These are phyloP conservation scores for Salix koriyanagi DNA, from an alignment of 345 rosid genomes.

Conservation along the genomic window DNA sequence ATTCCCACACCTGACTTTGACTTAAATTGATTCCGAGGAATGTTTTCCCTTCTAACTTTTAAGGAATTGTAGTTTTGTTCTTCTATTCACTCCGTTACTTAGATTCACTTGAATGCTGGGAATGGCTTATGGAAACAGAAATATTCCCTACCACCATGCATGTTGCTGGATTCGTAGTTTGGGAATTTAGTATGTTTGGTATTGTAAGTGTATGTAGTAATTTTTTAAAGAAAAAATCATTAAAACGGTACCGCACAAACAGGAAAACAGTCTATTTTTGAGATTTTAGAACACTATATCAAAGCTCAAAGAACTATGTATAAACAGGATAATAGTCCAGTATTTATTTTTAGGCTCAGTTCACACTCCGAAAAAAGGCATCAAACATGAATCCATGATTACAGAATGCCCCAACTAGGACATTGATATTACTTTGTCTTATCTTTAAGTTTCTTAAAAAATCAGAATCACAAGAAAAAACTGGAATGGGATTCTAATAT, in stretches of 20 bases:
- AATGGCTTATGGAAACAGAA: neutral
- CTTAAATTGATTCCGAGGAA: too few species aligned
- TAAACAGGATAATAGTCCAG: neutral
- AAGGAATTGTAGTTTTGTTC: too few species aligned
- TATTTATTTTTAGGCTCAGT: neutral
- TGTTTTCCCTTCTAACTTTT: too few species aligned
- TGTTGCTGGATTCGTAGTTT: neutral
- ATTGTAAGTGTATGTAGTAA: too few species aligned
- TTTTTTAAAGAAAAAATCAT: too few species aligned
- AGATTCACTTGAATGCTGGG: neutral
- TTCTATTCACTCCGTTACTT: too few species aligned
- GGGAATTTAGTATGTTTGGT: neutral
- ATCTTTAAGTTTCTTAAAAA: neutral
- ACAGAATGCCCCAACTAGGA: neutral
- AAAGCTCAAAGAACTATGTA: neutral
- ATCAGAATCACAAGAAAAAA: neutral
- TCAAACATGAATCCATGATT: neutral
- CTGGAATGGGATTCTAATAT: neutral
- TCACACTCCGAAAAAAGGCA: neutral
- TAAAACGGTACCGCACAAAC: neutral
- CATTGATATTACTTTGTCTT: neutral
- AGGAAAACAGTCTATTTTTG: neutral
- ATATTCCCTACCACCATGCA: neutral
- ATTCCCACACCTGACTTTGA: too few species aligned
- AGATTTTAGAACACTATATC: neutral